Base-by-base conservation (phyloP, 2,329 filamentous ascomycete species). In the Penicillium sp. region DNA sequence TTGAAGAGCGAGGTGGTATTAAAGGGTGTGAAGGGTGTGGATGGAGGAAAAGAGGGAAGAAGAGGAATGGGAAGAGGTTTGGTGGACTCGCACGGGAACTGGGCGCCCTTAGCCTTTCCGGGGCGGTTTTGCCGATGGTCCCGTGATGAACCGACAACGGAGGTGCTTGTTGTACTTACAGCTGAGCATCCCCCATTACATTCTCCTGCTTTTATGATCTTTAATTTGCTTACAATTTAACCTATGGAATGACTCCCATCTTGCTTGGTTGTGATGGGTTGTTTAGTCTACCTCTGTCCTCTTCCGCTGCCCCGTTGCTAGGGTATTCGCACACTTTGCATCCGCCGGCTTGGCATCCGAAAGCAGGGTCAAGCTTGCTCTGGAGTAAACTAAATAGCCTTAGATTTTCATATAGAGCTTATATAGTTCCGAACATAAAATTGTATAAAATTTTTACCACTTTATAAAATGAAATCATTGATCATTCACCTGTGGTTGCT, bases 61-160 rank as follows among this genome's bases (percentile, higher is more conserved):
- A 68, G 67, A 68, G 62, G 68, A 37, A 69, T 70, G 65, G 63
- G 65, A 69, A 67, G 68, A 67, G 67, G 68, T 64, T 66, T 69
- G 63, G 66, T 69, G 72, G 65, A 65, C 56, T 62, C 55, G 62
- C 64, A 69, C 64, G 68, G 69, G 67, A 65, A 66, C 66, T 65
- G 66, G 64, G 63, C 64, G 65, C 67, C 64, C 71, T 73, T 73
- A 70, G 66, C 72, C 72, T 72, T 71, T 73, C 70, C 72, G 72
- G 73, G 73, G 72, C 71, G 71, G 72, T 74, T 76, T 75, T 75
- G 72, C 73, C 72, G 73, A 74, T 67, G 68, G 69, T 75, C 72
- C 72, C 72, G 72, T 74, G 72, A 75, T 75, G 71, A 71, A 70
- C 72, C 72, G 72, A 74, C 48, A 35, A 31, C 53, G 45, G 44